Evolutionary conservation across 768 basidiomycete genomes (phyloP).

Genomic region (Exsudoporus frostii): DNA sequence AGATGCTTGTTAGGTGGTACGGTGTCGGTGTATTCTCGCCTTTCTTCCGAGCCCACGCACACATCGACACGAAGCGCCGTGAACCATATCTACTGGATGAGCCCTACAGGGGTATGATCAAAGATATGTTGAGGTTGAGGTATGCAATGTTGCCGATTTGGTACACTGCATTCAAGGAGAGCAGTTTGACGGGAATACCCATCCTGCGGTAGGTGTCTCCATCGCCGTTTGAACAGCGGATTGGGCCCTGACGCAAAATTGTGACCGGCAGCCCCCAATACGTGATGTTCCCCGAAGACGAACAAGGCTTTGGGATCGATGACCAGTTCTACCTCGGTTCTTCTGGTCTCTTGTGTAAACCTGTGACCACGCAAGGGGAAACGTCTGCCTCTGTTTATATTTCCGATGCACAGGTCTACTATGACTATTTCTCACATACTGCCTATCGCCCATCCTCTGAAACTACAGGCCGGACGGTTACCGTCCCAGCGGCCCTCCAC

Average conservation of each 20-base stretch:
- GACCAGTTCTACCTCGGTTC: slow-evolving; percentile 92
- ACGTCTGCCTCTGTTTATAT: slow-evolving; percentile 77
- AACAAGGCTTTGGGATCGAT: slow-evolving; percentile 81
- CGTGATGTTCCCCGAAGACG: slow-evolving; percentile 87
- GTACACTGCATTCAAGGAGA: slow-evolving; percentile 97
- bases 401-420: slow-evolving; percentile 89
- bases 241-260: neutral
- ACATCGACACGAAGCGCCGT: slow-evolving; percentile 95
- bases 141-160: slow-evolving; percentile 89
- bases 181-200: slow-evolving; percentile 76
- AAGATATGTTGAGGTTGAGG: slow-evolving; percentile 73
- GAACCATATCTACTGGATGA: slow-evolving; percentile 93
- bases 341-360: slow-evolving; percentile 89
- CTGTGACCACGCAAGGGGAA: slow-evolving; percentile 73
- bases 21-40: slow-evolving; percentile 93
- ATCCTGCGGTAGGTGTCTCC: slow-evolving; percentile 62
- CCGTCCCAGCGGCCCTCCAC: slow-evolving; percentile 74
- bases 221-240: neutral
- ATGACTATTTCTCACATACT: slow-evolving; percentile 80
- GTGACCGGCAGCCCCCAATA: slow-evolving; percentile 80
- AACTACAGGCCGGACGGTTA: slow-evolving; percentile 59
- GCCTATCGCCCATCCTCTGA: slow-evolving; percentile 60
- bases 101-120: slow-evolving; percentile 81
- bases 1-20: slow-evolving; percentile 97
- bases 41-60: slow-evolving; percentile 98